These are phyloP conservation scores for Penicillium bovifimosum DNA, from an alignment of 495 filamentous ascomycete species.

Conservation along the genomic window DNA sequence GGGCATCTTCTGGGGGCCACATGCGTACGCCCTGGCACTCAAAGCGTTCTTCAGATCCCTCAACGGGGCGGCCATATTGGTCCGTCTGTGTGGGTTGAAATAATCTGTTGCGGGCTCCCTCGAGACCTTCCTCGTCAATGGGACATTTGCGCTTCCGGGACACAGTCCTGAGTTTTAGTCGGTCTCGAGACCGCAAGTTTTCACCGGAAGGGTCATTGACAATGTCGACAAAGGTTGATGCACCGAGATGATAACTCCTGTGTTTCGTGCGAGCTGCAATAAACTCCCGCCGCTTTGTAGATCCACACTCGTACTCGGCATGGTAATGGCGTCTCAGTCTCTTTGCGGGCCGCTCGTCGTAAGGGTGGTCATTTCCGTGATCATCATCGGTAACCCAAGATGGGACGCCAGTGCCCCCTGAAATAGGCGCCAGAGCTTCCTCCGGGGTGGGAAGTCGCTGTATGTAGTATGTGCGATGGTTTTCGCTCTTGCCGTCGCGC, in stretches of 20 bases:
- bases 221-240: conserved; percentile 60
- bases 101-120: conserved; percentile 27
- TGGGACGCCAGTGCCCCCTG: background rate
- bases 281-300: conserved; percentile 40
- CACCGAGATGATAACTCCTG: conserved; percentile 53
- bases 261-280: conserved; percentile 55
- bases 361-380: conserved; percentile 27
- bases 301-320: conserved; percentile 41
- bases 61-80: conserved; percentile 20
- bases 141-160: conserved; percentile 36
- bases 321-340: conserved; percentile 41
- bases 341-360: conserved; percentile 32
- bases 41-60: conserved; percentile 44
- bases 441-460: conserved; percentile 49
- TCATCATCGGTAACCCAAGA: conserved; percentile 3
- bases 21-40: conserved; percentile 44
- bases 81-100: conserved; percentile 30
- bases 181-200: conserved; percentile 37
- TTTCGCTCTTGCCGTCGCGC: conserved; percentile 52
- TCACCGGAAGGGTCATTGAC: conserved; percentile 51
- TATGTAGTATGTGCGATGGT: conserved; percentile 64
- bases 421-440: conserved; percentile 11
- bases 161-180: conserved; percentile 50
- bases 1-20: conserved; percentile 54
- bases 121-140: conserved; percentile 36